Evolutionary conservation across 169 alveolate genomes (phyloP).

Genomic region (Plasmodium cynomolgi): DNA sequence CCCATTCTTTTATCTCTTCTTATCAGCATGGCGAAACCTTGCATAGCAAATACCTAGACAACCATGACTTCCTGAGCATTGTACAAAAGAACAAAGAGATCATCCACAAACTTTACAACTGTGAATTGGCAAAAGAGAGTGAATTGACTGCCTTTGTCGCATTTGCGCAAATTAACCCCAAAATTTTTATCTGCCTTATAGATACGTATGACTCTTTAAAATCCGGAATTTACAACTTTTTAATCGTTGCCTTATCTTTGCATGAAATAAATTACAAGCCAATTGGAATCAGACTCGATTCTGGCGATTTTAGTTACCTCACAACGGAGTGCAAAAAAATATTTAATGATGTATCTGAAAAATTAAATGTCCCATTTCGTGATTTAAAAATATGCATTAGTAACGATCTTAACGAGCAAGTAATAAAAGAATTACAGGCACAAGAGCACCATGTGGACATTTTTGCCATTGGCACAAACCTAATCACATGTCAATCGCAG

Average conservation of each 20-base stretch:
- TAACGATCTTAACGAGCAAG: slow-evolving; percentile 90
- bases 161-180: slow-evolving; percentile 71
- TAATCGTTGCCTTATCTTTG: slow-evolving; percentile 88
- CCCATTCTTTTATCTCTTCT: slow-evolving; percentile 43
- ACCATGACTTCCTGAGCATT: slow-evolving; percentile 38
- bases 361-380: slow-evolving; percentile 70
- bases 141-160: slow-evolving; percentile 53
- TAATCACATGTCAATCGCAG: slow-evolving; percentile 93
- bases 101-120: slow-evolving; percentile 29
- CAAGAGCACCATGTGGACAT: slow-evolving; percentile 90
- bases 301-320: slow-evolving; percentile 90
- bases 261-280: slow-evolving; percentile 79
- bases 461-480: slow-evolving; percentile 94
- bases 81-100: slow-evolving; percentile 63
- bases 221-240: slow-evolving; percentile 90
- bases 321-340: slow-evolving; percentile 80
- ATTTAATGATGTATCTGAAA: slow-evolving; percentile 76
- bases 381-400: slow-evolving; percentile 85
- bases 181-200: slow-evolving; percentile 29
- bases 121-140: slow-evolving; percentile 31
- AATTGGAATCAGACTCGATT: slow-evolving; percentile 91
- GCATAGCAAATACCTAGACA: slow-evolving; percentile 21
- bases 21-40: slow-evolving; percentile 24
- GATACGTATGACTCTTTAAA: slow-evolving; percentile 56
- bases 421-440: slow-evolving; percentile 65